Base-by-base conservation (phyloP, 2,329 filamentous ascomycete species). In the Talaromyces islandicus region DNA sequence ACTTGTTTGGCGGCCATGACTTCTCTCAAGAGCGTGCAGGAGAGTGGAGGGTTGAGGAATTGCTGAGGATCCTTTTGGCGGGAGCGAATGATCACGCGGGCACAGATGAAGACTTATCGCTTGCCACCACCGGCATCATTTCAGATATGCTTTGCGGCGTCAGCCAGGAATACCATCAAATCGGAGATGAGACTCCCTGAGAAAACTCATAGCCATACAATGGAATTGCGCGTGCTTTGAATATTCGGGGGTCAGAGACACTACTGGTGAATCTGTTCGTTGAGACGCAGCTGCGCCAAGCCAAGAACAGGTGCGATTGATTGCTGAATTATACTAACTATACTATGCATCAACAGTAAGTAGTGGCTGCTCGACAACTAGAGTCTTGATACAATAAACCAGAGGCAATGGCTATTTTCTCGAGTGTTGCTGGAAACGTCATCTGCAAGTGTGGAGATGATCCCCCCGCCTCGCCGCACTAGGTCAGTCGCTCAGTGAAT, bases 1-100 rank as follows among this genome's bases (percentile, higher is more conserved):
- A 24, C 32, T 54, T 35, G 43, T 51, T 53, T 19, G 12, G 55
- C 32, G 46, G 59, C 30, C 59, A 61, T 61, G 17, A 21, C 27
- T 32, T 27, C 32, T 25, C 4, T 38, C 46, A 19, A 19, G 43
- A 46, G 43, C 43, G 43, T 46, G 43, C 7, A 46, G 43, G 9
- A 46, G n/a, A 43, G 43, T 4, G 19, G 43, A 7, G 43, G 43
- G 9, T 46, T 19, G 43, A 46, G 9, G 43, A 27, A 10, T 46
- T 21, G 21, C 43, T 46, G 43, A 7, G 43, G 12, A 24, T 46
- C 43, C 43, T 46, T 46, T 46, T 24, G 43, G 43, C 43, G 43
- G 43, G 43, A 19, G n/a, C n/a, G n/a, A 24, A 19, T 46, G 43
- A 24, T 46, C 43, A 46, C n/a, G 43, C 43, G n/a, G 43, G 21